Conservation (phyloP, 371 early-diverging fungal genomes). For the Mucor velutinosus region DNA sequence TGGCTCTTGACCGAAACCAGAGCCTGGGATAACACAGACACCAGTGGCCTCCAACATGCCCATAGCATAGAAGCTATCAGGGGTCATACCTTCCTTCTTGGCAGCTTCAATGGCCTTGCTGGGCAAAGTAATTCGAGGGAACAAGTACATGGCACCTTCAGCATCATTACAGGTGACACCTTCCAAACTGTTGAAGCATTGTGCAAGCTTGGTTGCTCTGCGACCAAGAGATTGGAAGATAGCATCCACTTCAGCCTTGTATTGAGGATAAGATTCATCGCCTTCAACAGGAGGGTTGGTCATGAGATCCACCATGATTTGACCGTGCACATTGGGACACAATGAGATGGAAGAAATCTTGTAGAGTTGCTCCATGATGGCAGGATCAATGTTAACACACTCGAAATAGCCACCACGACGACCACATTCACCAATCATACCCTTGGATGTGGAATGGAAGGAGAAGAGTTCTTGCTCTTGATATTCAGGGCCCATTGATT, state of each 20-base stretch:
- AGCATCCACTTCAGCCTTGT: constrained; percentile 69
- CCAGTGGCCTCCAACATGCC: constrained; percentile 93
- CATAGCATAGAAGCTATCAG: constrained; percentile 90
- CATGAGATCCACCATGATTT: constrained; percentile 92
- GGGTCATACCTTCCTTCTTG: constrained; percentile 57
- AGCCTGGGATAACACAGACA: constrained; percentile 67
- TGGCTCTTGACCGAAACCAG: constrained; percentile 90
- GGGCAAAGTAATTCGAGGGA: constrained; percentile 84
- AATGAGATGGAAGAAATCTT: constrained; percentile 92
- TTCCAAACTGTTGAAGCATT: constrained; percentile 82
- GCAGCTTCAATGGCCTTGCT: constrained; percentile 79
- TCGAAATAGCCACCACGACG: constrained; percentile 98
- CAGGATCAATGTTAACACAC: constrained; percentile 77
- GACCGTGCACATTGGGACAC: constrained; percentile 89
- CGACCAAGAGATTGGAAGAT: constrained; percentile 85
- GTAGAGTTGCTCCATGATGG: constrained; percentile 83
- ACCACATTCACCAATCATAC: constrained; percentile 98
- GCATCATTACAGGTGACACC: constrained; percentile 89
- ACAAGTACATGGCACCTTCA: constrained; percentile 96
- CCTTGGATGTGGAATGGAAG: constrained; percentile 96
- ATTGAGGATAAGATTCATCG: constrained; percentile 75
- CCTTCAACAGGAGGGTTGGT: constrained; percentile 90
- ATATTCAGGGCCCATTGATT: constrained; percentile 49
- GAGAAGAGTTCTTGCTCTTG: constrained; percentile 83
- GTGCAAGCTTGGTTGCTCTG: constrained; percentile 75